Evolutionary conservation across 768 basidiomycete species (phyloP).

Genomic region (Russula sp.): DNA sequence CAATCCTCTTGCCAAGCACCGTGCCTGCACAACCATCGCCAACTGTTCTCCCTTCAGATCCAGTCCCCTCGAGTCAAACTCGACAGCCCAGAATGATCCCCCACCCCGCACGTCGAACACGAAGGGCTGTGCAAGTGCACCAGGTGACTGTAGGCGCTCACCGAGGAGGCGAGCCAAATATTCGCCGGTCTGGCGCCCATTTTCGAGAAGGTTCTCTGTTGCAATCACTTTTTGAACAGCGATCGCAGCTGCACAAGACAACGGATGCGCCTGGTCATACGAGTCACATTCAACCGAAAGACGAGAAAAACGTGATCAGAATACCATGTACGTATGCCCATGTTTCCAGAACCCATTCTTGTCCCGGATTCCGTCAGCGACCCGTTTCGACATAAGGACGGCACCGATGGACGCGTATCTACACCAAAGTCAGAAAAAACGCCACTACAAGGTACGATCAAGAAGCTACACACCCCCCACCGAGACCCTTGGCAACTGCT

Average conservation of each 20-base stretch:
- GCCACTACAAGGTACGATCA: background rate
- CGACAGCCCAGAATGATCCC: conserved; percentile 81
- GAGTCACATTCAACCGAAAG: background rate
- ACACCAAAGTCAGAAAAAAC: conserved; percentile 13
- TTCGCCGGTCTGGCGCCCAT: conserved; percentile 56
- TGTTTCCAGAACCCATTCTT: conserved; percentile 77
- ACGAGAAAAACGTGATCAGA: conserved; percentile 2
- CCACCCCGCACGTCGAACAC: conserved; percentile 80
- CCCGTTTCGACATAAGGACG: conserved; percentile 66
- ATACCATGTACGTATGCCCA: conserved; percentile 81
- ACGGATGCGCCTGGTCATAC: conserved; percentile 56
- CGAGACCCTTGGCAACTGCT: conserved; percentile 85
- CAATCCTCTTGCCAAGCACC: conserved; percentile 61
- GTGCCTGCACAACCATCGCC: conserved; percentile 68
- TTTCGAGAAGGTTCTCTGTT: conserved; percentile 66
- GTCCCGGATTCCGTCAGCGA: conserved; percentile 65
- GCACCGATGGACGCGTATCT: conserved; percentile 85
- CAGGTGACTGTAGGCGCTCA: conserved; percentile 52
- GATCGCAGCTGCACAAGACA: conserved; percentile 74
- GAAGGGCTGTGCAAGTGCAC: conserved; percentile 58
- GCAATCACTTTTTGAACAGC: conserved; percentile 76
- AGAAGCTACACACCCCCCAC: conserved; percentile 63
- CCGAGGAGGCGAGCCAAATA: conserved; percentile 55
- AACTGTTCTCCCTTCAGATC: conserved; percentile 56
- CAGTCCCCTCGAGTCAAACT: conserved; percentile 66